Evolutionary conservation across 106 monocot genomes (phyloP), one percentile per base, ranked within the genome.

Genomic region (Acorus calamus): DNA sequence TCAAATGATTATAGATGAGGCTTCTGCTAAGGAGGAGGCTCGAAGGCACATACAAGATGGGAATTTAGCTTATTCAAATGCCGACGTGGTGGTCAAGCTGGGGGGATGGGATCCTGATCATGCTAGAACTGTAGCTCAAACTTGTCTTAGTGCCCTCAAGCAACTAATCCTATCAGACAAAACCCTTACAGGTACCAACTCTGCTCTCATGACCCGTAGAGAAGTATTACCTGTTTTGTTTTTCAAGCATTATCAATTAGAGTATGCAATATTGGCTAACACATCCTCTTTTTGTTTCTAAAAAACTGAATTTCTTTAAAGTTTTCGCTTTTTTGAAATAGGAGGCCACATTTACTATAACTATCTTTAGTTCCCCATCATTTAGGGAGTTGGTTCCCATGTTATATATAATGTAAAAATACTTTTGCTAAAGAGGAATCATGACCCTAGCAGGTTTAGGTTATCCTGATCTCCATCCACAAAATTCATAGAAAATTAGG

Each of bases 41-140:
- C 68, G 62, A 64, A 77, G 69, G 69, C 61, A 86, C 53, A 69
- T 89, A 4, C 42, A 83, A 67, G 79, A 77, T 52, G 84, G 83
- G 56, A 73, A 11, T 43, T 3, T 74, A 43, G 86, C 78, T 56
- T 94, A 94, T 60, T 70, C 89, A 50, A 86, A 94, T 60, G 80
- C 94, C 8, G 94, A 94, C 43, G 74, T 86, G 41, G 77, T 94
- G 41, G 72, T 94, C 42, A 94, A 89, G 74, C 61, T 89, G 46
- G 74, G 71, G 2, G 86, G 83, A 56, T 94, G 94, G 89, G 94
- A 86, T 7, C n/a, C 14, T 7, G 72, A 81, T 4, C 67, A 80
- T 63, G 59, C 79, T 52, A 73, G 42, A 77, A 69, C 63, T 70
- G 77, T 86, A 56, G 81, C 94, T 50, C 86, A 86, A 62, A 86